These are phyloP conservation scores for Penicillium sp. DNA, from an alignment of 2,329 filamentous ascomycete genomes.

Conservation along the genomic window DNA sequence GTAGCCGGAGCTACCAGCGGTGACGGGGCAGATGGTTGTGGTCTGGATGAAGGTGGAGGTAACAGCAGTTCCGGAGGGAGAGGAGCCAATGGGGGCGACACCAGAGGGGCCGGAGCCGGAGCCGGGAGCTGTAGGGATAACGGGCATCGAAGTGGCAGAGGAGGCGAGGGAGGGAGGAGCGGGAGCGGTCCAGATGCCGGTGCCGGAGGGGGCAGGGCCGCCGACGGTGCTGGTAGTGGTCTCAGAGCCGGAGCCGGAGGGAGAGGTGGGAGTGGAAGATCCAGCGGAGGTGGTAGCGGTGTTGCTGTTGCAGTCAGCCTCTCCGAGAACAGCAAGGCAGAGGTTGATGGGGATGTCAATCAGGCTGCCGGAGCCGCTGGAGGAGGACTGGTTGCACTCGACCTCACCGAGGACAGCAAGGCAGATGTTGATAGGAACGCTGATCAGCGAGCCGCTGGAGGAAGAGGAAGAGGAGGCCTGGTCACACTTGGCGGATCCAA, in stretches of 20 bases:
- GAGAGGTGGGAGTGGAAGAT: neutral
- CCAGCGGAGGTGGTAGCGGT: slow-evolving; percentile 2
- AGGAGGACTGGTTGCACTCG: slow-evolving; percentile 22
- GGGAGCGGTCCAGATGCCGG: neutral
- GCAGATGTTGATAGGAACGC: slow-evolving; percentile 28
- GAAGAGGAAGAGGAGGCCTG: slow-evolving; percentile 15
- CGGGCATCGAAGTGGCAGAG: neutral
- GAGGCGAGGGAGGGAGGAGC: neutral
- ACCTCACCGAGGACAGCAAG: slow-evolving; percentile 29
- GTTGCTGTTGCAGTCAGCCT: slow-evolving; percentile 22
- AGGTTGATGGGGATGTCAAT: slow-evolving; percentile 30
- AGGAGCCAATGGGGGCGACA: neutral
- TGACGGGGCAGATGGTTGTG: slow-evolving; percentile 9
- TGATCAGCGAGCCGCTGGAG: slow-evolving; percentile 21
- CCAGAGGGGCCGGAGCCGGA: neutral
- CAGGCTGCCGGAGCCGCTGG: slow-evolving; percentile 17
- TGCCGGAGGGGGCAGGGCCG: neutral
- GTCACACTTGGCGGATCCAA: slow-evolving; percentile 26
- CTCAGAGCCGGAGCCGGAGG: neutral
- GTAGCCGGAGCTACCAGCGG: neutral
- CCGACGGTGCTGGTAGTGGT: slow-evolving; percentile 4
- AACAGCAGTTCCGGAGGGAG: neutral
- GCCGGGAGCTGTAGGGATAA: neutral
- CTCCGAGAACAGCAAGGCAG: slow-evolving; percentile 27
- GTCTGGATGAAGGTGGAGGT: slow-evolving; percentile 5